Evolutionary conservation across 2,329 filamentous ascomycete species (phyloP).

Genomic region (Aspergillus tamarii): DNA sequence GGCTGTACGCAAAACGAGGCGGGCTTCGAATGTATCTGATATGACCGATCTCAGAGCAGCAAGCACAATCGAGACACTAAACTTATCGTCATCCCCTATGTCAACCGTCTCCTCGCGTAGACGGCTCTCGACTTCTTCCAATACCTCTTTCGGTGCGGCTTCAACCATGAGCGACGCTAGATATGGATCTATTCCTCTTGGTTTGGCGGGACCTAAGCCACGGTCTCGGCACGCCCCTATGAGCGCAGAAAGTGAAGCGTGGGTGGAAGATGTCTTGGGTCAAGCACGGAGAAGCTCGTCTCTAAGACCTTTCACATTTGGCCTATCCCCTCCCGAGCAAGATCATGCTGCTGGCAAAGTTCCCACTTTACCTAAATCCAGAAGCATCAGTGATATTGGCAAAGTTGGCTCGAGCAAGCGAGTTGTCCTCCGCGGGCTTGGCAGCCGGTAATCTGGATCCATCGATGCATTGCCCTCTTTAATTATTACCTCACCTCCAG

Average conservation of each 20-base stretch:
- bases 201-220: slow-evolving; percentile 49
- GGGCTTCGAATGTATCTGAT: slow-evolving; percentile 40
- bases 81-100: slow-evolving; percentile 32
- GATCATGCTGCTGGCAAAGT: slow-evolving; percentile 19
- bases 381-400: slow-evolving; percentile 46
- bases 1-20: slow-evolving; percentile 42
- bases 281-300: slow-evolving; percentile 46
- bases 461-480: background rate
- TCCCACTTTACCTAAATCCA: slow-evolving; percentile 32
- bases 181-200: slow-evolving; percentile 44
- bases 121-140: slow-evolving; percentile 44
- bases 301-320: slow-evolving; percentile 32
- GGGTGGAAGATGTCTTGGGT: slow-evolving; percentile 51
- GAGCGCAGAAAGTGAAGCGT: slow-evolving; percentile 50
- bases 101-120: slow-evolving; percentile 33
- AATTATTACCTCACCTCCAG: slow-evolving; percentile 5
- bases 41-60: slow-evolving; percentile 30
- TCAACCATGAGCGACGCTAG: slow-evolving; percentile 32
- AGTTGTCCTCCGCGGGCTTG: slow-evolving; percentile 42
- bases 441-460: slow-evolving; percentile 23
- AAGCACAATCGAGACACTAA: slow-evolving; percentile 32
- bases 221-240: slow-evolving; percentile 44
- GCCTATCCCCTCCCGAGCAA: slow-evolving; percentile 19
- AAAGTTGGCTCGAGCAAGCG: slow-evolving; percentile 40
- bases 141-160: slow-evolving; percentile 36